These are phyloP conservation scores for Microglena sp. DNA, from an alignment of 139 green algal species.

Conservation along the genomic window DNA sequence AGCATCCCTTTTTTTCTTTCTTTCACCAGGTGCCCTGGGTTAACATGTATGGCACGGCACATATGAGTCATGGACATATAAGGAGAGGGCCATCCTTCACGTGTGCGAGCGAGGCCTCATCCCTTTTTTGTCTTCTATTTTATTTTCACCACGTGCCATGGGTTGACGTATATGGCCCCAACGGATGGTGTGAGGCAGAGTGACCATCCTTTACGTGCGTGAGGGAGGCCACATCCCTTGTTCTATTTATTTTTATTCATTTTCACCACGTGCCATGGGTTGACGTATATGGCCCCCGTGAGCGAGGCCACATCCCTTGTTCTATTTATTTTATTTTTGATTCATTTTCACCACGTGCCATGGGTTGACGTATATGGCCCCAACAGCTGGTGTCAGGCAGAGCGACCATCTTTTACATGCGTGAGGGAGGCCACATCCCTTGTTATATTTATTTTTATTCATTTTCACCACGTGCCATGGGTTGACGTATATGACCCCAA, in stretches of 20 bases:
- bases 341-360: constrained; percentile 2
- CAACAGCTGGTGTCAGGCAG: constrained; percentile 21
- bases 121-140: too few species aligned
- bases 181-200: constrained; percentile 24
- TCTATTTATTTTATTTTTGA: too few species aligned
- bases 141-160: too few species aligned
- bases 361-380: constrained; percentile 21
- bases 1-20: too few species aligned
- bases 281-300: constrained; percentile 16
- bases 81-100: too few species aligned
- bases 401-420: constrained; percentile 10
- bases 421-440: not conserved
- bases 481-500: constrained; percentile 24
- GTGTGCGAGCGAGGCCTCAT: too few species aligned
- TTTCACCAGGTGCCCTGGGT: too few species aligned
- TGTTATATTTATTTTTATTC: too few species aligned
- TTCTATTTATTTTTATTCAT: too few species aligned
- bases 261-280: constrained; percentile 10
- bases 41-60: too few species aligned
- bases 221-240: not conserved
- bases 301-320: not conserved
- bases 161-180: constrained; percentile 21
- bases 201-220: constrained; percentile 7
- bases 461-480: constrained; percentile 16
- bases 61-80: too few species aligned